Evolutionary conservation across 1,284 basidiomycete species (phyloP).

Genomic region (Rhodotorula mucilaginosa): DNA sequence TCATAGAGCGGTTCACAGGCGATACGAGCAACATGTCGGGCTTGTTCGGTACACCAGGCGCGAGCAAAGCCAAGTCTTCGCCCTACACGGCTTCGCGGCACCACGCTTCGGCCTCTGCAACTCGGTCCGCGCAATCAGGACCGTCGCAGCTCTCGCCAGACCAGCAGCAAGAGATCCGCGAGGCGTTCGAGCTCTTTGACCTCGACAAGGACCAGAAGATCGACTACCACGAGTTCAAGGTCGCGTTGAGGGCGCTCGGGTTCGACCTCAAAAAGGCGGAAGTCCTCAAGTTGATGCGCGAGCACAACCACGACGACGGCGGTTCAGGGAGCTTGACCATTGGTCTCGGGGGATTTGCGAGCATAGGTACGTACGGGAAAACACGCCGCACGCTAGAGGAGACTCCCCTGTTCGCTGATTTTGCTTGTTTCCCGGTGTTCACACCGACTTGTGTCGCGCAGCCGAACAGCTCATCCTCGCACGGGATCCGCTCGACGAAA

Average conservation of each 20-base stretch:
- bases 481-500: slow-evolving; percentile 94
- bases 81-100: slow-evolving; percentile 10
- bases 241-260: slow-evolving; percentile 95
- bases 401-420: background rate
- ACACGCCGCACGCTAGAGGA: background rate
- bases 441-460: slow-evolving; percentile 47
- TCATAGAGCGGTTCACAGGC: background rate
- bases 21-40: background rate
- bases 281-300: slow-evolving; percentile 88
- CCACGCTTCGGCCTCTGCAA: slow-evolving; percentile 5
- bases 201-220: slow-evolving; percentile 85
- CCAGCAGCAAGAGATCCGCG: slow-evolving; percentile 72
- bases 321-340: slow-evolving; percentile 8
- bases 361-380: slow-evolving; percentile 12
- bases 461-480: slow-evolving; percentile 92
- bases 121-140: slow-evolving; percentile 5
- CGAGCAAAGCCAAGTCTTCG: slow-evolving; percentile 7
- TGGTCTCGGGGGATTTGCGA: slow-evolving; percentile 9
- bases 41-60: slow-evolving; percentile 6
- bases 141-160: slow-evolving; percentile 26
- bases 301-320: slow-evolving; percentile 48
- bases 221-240: slow-evolving; percentile 98
- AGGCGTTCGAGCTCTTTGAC: slow-evolving; percentile 98
- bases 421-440: background rate
- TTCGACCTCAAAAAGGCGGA: slow-evolving; percentile 99